A percentile compares a stretch with the other conserved stretches of the same genome.
Conservation (phyloP, 805 yeast genomes). For the Grigorovia transvaalensis region DNA sequence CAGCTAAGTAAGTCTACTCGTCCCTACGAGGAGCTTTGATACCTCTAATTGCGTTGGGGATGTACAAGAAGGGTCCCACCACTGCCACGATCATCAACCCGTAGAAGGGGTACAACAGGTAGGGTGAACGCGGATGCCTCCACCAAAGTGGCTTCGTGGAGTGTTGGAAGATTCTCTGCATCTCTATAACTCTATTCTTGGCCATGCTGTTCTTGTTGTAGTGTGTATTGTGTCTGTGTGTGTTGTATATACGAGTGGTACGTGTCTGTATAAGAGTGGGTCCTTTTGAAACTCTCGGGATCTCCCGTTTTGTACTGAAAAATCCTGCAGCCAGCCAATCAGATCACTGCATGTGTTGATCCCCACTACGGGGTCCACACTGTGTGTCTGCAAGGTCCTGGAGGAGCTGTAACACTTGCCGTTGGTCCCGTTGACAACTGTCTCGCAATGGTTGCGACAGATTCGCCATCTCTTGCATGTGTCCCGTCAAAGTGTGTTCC, state of each 20-base stretch:
- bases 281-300: neutral
- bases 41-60: slow-evolving; percentile 65
- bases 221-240: too few species aligned
- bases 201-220: too few species aligned
- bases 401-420: neutral
- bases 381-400: too few species aligned
- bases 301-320: neutral
- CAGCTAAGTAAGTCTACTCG: neutral
- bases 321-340: neutral
- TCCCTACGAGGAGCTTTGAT: slow-evolving; percentile 37
- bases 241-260: too few species aligned
- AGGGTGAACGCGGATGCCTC: slow-evolving; percentile 60
- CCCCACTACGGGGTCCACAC: too few species aligned
- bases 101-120: slow-evolving; percentile 67
- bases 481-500: neutral
- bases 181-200: slow-evolving; percentile 37
- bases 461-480: neutral
- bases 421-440: neutral
- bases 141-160: slow-evolving; percentile 50
- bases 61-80: slow-evolving; percentile 53
- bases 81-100: slow-evolving; percentile 62
- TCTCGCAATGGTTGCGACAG: neutral
- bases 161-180: slow-evolving; percentile 49
- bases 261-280: too few species aligned
- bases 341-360: neutral